These are phyloP conservation scores for Kodamaea sp. DNA, from an alignment of 1,139 yeast species.

Conservation along the genomic window DNA sequence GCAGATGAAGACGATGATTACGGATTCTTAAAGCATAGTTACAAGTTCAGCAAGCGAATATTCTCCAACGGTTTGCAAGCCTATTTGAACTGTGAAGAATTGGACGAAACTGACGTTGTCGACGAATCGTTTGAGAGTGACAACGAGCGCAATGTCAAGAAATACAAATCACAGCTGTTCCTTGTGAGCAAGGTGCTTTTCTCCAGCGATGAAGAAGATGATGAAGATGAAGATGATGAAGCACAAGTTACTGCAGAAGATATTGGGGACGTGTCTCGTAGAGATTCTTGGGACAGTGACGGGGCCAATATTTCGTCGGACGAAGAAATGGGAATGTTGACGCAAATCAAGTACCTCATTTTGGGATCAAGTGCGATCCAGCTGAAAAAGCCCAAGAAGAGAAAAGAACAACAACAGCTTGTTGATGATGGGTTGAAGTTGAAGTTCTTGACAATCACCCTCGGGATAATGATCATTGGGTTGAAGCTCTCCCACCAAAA, in stretches of 20 bases:
- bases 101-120: constrained; percentile 20
- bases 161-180: constrained; percentile 42
- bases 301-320: constrained; percentile 14
- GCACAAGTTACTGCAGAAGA: constrained; percentile 10
- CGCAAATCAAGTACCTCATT: constrained; percentile 36
- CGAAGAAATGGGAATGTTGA: constrained; percentile 32
- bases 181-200: constrained; percentile 3
- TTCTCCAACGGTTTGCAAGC: constrained; percentile 32
- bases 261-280: constrained; percentile 2
- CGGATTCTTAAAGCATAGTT: constrained; percentile 36
- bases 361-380: constrained; percentile 27
- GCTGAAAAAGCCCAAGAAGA: constrained; percentile 16
- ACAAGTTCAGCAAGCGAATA: constrained; percentile 29
- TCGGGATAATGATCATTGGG: constrained; percentile 47
- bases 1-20: constrained; percentile 28
- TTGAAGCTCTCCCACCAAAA: constrained; percentile 35
- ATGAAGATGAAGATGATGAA: constrained; percentile 15
- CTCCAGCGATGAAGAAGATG: constrained; percentile 18
- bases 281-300: constrained; percentile 12
- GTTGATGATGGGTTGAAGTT: constrained; percentile 46
- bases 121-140: constrained; percentile 13
- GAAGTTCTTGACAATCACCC: constrained; percentile 46
- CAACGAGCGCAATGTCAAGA: constrained; percentile 24
- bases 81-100: constrained; percentile 23
- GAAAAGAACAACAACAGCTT: constrained; percentile 23